These are phyloP conservation scores for Actinidia arguta DNA, from an alignment of 179 eudicot genomes.

Conservation along the genomic window DNA sequence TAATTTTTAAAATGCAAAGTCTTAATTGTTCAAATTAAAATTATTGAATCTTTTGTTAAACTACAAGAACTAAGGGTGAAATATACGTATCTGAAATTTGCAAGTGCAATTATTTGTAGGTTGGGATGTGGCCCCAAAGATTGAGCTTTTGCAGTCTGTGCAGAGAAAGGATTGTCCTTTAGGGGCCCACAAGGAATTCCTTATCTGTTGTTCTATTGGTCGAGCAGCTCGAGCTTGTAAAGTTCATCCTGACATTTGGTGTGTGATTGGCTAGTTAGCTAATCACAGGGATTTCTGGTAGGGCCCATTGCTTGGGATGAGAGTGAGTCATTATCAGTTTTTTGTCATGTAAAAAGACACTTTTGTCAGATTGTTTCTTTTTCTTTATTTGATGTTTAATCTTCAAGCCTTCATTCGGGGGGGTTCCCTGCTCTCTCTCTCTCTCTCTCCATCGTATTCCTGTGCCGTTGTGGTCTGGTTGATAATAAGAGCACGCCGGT, in stretches of 20 bases:
- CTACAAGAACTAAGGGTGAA: not conserved
- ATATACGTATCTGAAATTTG: not conserved
- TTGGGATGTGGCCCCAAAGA: conserved; percentile 18
- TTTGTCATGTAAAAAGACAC: not conserved
- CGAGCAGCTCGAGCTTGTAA: conserved; percentile 30
- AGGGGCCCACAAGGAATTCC: conserved; percentile 23
- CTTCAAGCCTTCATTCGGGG: too few species aligned
- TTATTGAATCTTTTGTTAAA: too few species aligned
- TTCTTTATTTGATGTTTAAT: not conserved
- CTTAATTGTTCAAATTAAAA: too few species aligned
- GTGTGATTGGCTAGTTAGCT: conserved; percentile 46
- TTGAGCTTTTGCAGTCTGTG: conserved; percentile 28
- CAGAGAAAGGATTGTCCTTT: conserved; percentile 25
- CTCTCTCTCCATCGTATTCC: too few species aligned
- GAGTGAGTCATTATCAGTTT: conserved; percentile 3
- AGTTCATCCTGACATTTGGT: conserved; percentile 30
- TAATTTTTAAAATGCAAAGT: too few species aligned
- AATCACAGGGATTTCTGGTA: conserved; percentile 32
- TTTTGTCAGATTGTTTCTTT: not conserved
- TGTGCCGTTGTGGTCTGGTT: too few species aligned
- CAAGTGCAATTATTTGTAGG: conserved; percentile 30
- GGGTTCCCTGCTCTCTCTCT: too few species aligned
- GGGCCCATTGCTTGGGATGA: conserved; percentile 30
- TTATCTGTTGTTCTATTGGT: conserved; percentile 56
- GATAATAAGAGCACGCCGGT: too few species aligned